phyloP scores from a whole-genome alignment of 2,329 filamentous ascomycete species.

The Neocatenulostroma microsporum region DNA sequence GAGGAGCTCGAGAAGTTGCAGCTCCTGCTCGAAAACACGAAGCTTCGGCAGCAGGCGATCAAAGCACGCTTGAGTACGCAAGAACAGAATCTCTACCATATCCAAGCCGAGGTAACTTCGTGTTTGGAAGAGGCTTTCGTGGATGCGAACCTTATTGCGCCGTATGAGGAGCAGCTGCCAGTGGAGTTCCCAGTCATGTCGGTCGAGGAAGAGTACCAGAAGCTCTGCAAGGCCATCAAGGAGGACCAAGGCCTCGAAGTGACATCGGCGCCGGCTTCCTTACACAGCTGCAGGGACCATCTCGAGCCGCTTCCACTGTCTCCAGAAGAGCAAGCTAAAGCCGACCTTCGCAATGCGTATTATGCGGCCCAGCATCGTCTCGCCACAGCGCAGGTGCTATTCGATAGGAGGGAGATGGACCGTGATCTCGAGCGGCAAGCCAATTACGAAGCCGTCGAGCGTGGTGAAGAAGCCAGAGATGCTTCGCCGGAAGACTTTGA shows the following conservation, averaged over 20 bases:
- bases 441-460: slow-evolving; percentile 1
- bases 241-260: not conserved
- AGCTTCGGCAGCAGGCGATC: not conserved
- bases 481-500: slow-evolving; percentile 9
- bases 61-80: not conserved
- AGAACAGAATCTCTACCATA: not conserved
- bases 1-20: not conserved
- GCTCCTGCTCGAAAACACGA: not conserved
- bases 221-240: not conserved
- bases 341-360: slow-evolving; percentile 4
- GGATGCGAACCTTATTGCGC: not conserved
- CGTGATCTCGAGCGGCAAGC: slow-evolving; percentile 7
- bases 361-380: slow-evolving; percentile 3
- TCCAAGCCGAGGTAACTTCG: not conserved
- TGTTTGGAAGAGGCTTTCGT: slow-evolving; percentile 5
- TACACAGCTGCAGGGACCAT: slow-evolving; percentile 7
- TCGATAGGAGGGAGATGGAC: slow-evolving; percentile 3
- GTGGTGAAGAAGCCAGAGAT: slow-evolving; percentile 6
- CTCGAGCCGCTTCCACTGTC: slow-evolving; percentile 1
- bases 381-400: not conserved
- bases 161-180: not conserved
- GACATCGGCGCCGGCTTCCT: not conserved
- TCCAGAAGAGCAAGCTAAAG: slow-evolving; percentile 6
- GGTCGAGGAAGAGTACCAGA: slow-evolving; percentile 1
- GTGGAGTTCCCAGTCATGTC: not conserved